Base-by-base conservation (phyloP, 75 land plant genomes). In the Chamaecyparis obtusa region DNA sequence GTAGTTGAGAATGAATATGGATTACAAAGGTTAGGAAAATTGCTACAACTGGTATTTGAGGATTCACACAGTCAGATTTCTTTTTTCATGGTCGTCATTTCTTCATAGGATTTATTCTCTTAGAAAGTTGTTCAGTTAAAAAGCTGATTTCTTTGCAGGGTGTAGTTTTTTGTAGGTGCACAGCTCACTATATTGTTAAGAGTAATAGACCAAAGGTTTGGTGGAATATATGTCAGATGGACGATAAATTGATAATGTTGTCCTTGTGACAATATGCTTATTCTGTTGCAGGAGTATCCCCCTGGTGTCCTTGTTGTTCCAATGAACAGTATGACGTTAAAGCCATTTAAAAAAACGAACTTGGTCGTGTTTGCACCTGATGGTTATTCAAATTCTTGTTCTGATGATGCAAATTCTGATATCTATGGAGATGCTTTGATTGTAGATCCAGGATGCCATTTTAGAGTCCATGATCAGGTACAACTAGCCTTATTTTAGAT, bases 321-420 rank as follows among this genome's bases (percentile, higher is more conserved):
- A 10, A 94, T 97, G 95, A 83, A 74, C 46, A 97, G 99, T 86
- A 86, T 89, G 39, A 96, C 98, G n/a, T 13, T 14, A n/a, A 90
- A 83, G 88, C 99, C 99, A 36, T 97, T 97, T 86, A 86, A 41
- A 35, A 97, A 96, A 57, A 97, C 99, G 69, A 97, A 97, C 91
- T 89, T 97, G 67, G 94, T 96, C 41, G 91, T 96, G 33, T 86
- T 96, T 88, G 90, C 94, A 86, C 92, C 98, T 13, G 84, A 86
- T 13, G 87, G 69, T 67, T 84, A 37, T 69, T 39, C 76, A 43
- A 87, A 87, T 89, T 54, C 49, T 76, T 43, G 67, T 16, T 86
- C 24, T 86, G 88, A 85, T 64, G 83, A 85, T 86, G 36, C 86
- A 19, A 69, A 71, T 10, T 88, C 86, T 89, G 51, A 85, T 84